Evolutionary conservation across 352 stramenopile genomes (phyloP).

Genomic region (Aphanomyces cochlioides): DNA sequence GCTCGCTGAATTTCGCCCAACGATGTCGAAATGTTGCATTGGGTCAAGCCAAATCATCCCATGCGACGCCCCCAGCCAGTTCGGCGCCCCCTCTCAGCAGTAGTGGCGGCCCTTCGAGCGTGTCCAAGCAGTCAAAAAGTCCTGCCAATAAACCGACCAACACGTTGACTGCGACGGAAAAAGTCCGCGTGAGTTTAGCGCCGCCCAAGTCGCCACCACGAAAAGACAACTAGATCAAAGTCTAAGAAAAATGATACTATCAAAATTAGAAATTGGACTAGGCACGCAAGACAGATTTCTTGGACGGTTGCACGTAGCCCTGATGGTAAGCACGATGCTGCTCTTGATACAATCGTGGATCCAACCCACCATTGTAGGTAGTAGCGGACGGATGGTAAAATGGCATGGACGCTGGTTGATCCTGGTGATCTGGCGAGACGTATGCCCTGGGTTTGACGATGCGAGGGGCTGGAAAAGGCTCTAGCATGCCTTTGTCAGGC

Average conservation of each 20-base stretch:
- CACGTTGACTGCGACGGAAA: constrained; percentile 12
- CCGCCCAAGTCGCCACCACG: not conserved
- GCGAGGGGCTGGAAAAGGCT: constrained; percentile 48
- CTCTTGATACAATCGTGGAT: too few relatives aligned
- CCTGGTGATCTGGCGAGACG: too few relatives aligned
- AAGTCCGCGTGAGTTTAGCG: constrained; percentile 20
- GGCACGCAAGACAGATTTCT: too few relatives aligned
- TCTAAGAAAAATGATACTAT: too few relatives aligned
- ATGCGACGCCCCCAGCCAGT: not conserved
- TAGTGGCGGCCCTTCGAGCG: not conserved
- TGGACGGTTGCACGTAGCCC: too few relatives aligned
- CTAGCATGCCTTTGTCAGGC: constrained; percentile 54
- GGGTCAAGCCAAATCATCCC: constrained; percentile 69
- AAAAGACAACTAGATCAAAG: constrained; percentile 15
- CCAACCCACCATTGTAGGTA: too few relatives aligned
- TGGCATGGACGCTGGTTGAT: too few relatives aligned
- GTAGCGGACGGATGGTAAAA: too few relatives aligned
- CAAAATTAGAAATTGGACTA: too few relatives aligned
- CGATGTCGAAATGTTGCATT: constrained; percentile 85
- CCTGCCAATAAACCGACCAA: not conserved
- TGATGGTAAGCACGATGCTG: too few relatives aligned
- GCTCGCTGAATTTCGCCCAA: constrained; percentile 88
- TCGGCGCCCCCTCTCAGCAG: too few relatives aligned
- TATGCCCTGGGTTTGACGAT: too few relatives aligned
- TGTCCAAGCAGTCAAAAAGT: not conserved